These are phyloP conservation scores for Komagataella populi DNA, from an alignment of 805 yeast species.

Conservation along the genomic window DNA sequence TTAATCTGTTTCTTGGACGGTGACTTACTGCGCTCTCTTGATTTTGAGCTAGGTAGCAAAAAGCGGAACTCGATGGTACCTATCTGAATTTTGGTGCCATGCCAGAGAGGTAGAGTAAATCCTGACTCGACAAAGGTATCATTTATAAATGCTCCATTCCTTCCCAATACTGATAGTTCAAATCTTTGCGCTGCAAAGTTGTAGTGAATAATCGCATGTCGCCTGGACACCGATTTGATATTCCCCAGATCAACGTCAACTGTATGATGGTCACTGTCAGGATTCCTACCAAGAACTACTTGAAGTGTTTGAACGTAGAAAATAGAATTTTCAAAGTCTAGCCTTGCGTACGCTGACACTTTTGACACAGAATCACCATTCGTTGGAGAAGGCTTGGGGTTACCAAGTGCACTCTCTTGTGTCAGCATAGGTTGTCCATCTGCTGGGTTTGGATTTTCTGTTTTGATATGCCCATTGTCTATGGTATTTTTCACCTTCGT, in stretches of 20 bases:
- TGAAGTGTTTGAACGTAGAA: conserved; percentile 95
- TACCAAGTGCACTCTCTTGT: conserved; percentile 3
- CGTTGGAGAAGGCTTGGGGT: neutral
- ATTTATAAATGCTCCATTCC: conserved; percentile 95
- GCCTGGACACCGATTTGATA: conserved; percentile 83
- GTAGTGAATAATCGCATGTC: conserved; percentile 92
- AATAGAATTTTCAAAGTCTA: conserved; percentile 87
- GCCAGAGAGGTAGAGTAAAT: conserved; percentile 73
- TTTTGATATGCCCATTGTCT: neutral
- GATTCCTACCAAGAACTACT: conserved; percentile 82
- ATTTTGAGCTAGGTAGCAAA: conserved; percentile 50
- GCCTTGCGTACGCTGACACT: conserved; percentile 42
- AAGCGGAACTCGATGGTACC: conserved; percentile 87
- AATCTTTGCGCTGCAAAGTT: conserved; percentile 94
- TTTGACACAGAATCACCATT: neutral
- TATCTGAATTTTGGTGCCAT: conserved; percentile 78
- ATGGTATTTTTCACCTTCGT: neutral
- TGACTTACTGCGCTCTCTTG: conserved; percentile 1
- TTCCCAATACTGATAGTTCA: conserved; percentile 81
- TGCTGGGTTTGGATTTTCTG: neutral
- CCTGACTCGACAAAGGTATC: conserved; percentile 84
- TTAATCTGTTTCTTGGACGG: conserved; percentile 27
- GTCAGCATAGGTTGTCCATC: conserved; percentile 1
- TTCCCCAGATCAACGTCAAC: conserved; percentile 90
- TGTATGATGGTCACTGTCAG: conserved; percentile 53